Base-by-base conservation (phyloP, 352 stramenopile species). In the Globisporangium ultimum region DNA sequence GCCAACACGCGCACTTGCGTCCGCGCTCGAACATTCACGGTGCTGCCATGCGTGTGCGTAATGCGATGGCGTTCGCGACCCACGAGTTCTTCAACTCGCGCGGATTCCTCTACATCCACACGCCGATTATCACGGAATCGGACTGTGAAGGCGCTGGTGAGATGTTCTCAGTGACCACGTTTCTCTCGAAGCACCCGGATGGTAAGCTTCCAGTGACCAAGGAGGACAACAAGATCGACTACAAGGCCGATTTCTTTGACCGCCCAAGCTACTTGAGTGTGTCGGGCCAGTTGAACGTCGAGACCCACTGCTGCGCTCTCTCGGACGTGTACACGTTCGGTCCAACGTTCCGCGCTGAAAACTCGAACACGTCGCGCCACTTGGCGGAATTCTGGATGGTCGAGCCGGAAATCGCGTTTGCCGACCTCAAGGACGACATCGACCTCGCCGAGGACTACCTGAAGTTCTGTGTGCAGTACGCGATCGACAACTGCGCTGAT, bases 301-400 rank as follows among this genome's bases (percentile, higher is more conserved):
- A 99, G 73, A 98, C 98, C 52, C 98, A 98, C 63, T 96, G 96
- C 12, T 98, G 84, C 64, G 96, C 96, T 8, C 68, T 99, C 52
- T 94, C 95, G 63, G 97, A 99, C 68, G 91, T 99, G 48, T 99
- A 99, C 78, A 99, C 97, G 2, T 99, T 99, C 71, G 97, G 97
- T 1, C 97, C 97, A 28, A 99, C 97, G 2, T 99, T 99, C 70
- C 89, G 97, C 24, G 97, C 97, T 0, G 97, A 99, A 72, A 99
- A 99, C 80, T 98, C 81, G 66, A 97, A 99, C 76, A 99, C 97
- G 17, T 93, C 92, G 12, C 81, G 97, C 36, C 97, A 99, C 67
- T 76, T 99, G 48, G 90, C 94, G 22, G 95, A 99, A 64, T 99
- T 99, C 72, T 98, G 95, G 83, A 99, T 99, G 96, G 93, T 99